phyloP scores from a whole-genome alignment of 441 rosid genomes.

The Croton setiger region DNA sequence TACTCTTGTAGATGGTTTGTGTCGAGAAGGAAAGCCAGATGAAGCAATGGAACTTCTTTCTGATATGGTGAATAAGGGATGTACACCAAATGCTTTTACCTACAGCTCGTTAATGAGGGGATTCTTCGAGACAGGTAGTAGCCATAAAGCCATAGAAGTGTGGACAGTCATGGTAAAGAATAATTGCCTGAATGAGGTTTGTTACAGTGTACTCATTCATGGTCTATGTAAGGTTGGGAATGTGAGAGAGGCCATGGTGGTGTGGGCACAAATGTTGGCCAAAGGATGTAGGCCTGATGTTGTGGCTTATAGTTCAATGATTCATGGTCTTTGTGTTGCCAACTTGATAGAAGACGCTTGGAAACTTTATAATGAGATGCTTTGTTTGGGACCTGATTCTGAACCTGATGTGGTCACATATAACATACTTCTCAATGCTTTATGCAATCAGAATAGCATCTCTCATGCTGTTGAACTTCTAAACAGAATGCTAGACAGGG shows the following conservation, averaged over 20 bases:
- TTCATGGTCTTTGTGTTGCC: constrained; percentile 61
- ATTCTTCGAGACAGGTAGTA: constrained; percentile 51
- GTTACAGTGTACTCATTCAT: constrained; percentile 72
- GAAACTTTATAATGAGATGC: constrained; percentile 84
- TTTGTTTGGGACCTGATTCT: constrained; percentile 57
- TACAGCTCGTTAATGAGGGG: constrained; percentile 93
- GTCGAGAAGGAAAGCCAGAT: constrained; percentile 59
- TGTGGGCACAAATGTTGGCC: constrained; percentile 75
- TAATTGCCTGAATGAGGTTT: constrained; percentile 45
- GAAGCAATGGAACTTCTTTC: constrained; percentile 57
- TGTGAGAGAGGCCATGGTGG: constrained; percentile 57
- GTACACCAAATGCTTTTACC: constrained; percentile 71
- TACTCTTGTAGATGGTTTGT: constrained; percentile 71
- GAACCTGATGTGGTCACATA: constrained; percentile 89
- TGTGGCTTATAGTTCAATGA: constrained; percentile 77
- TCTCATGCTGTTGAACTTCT: constrained; percentile 77
- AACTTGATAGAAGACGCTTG: constrained; percentile 61
- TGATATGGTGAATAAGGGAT: constrained; percentile 58
- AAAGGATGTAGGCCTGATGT: constrained; percentile 75
- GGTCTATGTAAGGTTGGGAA: constrained; percentile 75
- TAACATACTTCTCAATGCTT: constrained; percentile 71
- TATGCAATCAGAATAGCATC: constrained; percentile 54
- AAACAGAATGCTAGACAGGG: constrained; percentile 68
- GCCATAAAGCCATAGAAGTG: constrained; percentile 63
- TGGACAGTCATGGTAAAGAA: constrained; percentile 61